phyloP scores from a whole-genome alignment of 2,329 filamentous ascomycete genomes.

The Paracoccidioides lutzii region DNA sequence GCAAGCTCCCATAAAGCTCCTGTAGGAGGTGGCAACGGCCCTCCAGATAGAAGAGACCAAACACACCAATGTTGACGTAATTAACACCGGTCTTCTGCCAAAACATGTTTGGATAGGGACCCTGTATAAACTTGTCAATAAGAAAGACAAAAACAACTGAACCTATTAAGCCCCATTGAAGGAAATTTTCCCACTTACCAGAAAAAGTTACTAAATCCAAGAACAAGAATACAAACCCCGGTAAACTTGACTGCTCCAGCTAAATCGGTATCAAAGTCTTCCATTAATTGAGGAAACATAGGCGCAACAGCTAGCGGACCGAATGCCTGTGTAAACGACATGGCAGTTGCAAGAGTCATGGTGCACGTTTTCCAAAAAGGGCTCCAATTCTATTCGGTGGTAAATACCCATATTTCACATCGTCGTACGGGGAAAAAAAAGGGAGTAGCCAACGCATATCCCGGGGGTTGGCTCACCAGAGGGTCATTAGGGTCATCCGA shows the following conservation, averaged over 20 bases:
- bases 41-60: conserved; percentile 45
- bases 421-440: too few species aligned
- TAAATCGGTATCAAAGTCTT: conserved; percentile 42
- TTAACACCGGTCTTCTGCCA: conserved; percentile 42
- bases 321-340: conserved; percentile 42
- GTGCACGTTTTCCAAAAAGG: conserved; percentile 37
- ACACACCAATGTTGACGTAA: conserved; percentile 41
- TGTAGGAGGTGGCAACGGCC: conserved; percentile 44
- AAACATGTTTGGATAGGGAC: conserved; percentile 44
- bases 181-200: conserved; percentile 30
- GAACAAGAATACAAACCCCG: conserved; percentile 42
- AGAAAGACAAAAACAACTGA: not conserved
- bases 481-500: conserved; percentile 36
- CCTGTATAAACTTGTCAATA: conserved; percentile 22
- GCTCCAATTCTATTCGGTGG: conserved; percentile 33
- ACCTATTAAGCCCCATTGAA: too few species aligned
- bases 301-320: conserved; percentile 44
- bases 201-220: conserved; percentile 49
- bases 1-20: conserved; percentile 51
- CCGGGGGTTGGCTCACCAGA: conserved; percentile 18
- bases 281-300: conserved; percentile 47
- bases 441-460: not conserved
- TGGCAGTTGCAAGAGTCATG: conserved; percentile 35
- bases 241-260: conserved; percentile 45
- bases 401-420: not conserved